phyloP scores from a whole-genome alignment of 305 asterid genomes.

The Fraxinus latifolia region DNA sequence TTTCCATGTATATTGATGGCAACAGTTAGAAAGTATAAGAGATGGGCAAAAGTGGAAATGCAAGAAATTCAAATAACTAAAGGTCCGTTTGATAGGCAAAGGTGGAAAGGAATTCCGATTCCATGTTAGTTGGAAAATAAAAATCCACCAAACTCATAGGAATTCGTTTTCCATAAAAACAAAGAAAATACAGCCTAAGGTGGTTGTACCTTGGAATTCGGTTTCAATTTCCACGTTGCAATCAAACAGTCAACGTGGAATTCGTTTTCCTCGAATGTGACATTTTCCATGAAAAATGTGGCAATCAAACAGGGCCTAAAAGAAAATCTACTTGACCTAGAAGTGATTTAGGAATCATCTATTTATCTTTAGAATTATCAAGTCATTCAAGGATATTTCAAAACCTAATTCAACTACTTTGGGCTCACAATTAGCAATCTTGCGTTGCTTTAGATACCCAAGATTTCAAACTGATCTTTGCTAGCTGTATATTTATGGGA shows the following conservation, averaged over 20 bases:
- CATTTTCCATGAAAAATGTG: too few species aligned
- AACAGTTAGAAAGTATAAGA: not conserved
- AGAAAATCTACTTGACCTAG: not conserved
- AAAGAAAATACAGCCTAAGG: too few species aligned
- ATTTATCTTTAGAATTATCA: not conserved
- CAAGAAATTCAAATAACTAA: not conserved
- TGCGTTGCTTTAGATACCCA: not conserved
- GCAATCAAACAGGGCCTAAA: not conserved
- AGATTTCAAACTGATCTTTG: not conserved
- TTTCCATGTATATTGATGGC: not conserved
- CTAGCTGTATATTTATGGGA: not conserved
- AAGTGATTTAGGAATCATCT: not conserved
- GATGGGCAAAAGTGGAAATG: not conserved
- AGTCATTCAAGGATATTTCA: not conserved
- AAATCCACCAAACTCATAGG: too few species aligned
- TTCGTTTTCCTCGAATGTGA: too few species aligned
- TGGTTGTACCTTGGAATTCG: too few species aligned
- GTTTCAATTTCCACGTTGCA: too few species aligned
- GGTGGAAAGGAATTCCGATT: too few species aligned
- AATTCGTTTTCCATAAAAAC: too few species aligned
- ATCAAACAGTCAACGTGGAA: too few species aligned
- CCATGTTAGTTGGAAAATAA: too few species aligned
- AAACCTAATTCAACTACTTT: not conserved
- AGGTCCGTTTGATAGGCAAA: too few species aligned
- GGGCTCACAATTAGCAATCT: slow-evolving; percentile 4